phyloP scores from a whole-genome alignment of 2,329 filamentous ascomycete species.

The Helicocarpus griseus region DNA sequence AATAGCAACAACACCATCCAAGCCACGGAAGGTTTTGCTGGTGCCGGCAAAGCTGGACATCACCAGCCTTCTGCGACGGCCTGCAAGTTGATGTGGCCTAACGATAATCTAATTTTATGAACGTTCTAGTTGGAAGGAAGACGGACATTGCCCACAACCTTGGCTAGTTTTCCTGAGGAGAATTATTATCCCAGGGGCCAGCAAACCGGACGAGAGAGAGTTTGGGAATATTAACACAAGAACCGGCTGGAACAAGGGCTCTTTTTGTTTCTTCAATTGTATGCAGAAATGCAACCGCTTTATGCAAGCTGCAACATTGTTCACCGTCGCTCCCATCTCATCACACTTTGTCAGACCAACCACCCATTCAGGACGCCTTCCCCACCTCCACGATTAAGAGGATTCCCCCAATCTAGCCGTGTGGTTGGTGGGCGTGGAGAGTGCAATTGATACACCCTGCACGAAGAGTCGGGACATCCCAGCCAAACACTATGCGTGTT shows the following conservation, averaged over 20 bases:
- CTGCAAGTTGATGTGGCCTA: too few species aligned
- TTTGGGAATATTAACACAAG: not conserved
- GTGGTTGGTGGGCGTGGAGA: not conserved
- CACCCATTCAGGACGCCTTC: not conserved
- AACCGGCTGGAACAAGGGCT: not conserved
- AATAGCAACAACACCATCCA: too few species aligned
- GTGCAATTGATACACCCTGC: not conserved
- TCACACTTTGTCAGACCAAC: not conserved
- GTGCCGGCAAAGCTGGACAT: too few species aligned
- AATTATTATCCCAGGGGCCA: too few species aligned
- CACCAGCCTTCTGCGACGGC: too few species aligned
- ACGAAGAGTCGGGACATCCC: not conserved
- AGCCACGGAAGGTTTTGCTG: too few species aligned
- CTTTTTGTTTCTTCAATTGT: not conserved
- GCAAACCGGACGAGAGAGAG: not conserved
- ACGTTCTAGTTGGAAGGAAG: too few species aligned
- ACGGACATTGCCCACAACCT: too few species aligned
- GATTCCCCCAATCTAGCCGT: not conserved
- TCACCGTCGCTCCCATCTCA: not conserved
- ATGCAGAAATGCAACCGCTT: not conserved
- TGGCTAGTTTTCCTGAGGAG: too few species aligned
- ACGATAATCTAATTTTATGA: too few species aligned
- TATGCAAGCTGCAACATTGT: not conserved
- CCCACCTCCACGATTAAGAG: not conserved
- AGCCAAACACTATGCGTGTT: not conserved